Percentiles rank a stretch among this genome's conserved stretches.
Evolutionary conservation across 2,329 filamentous ascomycete species (phyloP).

Genomic region (Ascochyta lentis): DNA sequence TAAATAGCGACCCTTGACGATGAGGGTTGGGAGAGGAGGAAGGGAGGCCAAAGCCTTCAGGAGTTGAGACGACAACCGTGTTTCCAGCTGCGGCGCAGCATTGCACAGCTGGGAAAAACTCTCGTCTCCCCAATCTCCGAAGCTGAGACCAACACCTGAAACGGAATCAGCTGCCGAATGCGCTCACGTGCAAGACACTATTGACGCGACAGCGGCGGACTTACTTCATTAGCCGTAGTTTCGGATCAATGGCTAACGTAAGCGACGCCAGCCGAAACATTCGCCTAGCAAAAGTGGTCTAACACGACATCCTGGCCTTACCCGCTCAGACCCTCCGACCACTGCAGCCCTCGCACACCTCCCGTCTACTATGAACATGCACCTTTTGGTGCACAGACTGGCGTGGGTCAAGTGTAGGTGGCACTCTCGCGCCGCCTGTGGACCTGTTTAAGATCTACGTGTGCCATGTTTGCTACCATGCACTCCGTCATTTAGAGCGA

Average conservation of each 20-base stretch:
- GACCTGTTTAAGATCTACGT: slow-evolving; percentile 34
- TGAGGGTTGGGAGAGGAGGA: background rate
- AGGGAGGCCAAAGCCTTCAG: background rate
- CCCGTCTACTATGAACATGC: slow-evolving; percentile 23
- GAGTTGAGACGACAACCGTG: slow-evolving; percentile 10
- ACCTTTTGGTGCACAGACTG: slow-evolving; percentile 26
- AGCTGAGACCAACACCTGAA: slow-evolving; percentile 15
- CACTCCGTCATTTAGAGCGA: slow-evolving; percentile 24
- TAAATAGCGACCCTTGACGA: background rate
- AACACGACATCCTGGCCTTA: slow-evolving; percentile 21
- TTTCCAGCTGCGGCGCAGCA: slow-evolving; percentile 15
- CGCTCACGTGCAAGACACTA: slow-evolving; percentile 18
- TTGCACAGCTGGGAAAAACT: slow-evolving; percentile 13
- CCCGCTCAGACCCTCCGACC: slow-evolving; percentile 28
- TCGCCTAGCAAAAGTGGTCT: slow-evolving; percentile 18
- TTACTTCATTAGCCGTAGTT: background rate
- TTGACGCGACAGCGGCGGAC: slow-evolving; percentile 9
- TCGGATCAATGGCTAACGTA: slow-evolving; percentile 1
- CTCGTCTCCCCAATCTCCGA: slow-evolving; percentile 15
- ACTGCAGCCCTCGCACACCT: slow-evolving; percentile 25
- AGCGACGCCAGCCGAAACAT: slow-evolving; percentile 15
- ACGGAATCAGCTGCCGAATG: slow-evolving; percentile 13
- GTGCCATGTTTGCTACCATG: slow-evolving; percentile 31
- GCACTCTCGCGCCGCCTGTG: slow-evolving; percentile 23
- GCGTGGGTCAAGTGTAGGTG: slow-evolving; percentile 35